These are phyloP conservation scores for Usnea hakonensis DNA, from an alignment of 495 filamentous ascomycete genomes.

Conservation along the genomic window DNA sequence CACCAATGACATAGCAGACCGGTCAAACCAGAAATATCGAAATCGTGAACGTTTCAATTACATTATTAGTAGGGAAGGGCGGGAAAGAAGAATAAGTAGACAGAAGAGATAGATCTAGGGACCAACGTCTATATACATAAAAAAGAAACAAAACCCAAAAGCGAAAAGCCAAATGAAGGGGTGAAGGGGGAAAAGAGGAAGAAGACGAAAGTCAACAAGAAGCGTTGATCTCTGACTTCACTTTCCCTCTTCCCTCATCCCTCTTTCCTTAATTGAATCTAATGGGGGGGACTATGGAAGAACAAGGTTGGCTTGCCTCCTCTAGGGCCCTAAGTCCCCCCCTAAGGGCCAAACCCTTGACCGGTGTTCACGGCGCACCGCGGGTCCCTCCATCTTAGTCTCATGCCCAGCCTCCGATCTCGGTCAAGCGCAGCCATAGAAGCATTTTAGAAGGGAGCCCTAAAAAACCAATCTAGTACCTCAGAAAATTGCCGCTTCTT, in stretches of 20 bases:
- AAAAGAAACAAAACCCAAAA: not conserved
- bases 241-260: not conserved
- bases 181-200: not conserved
- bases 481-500: not conserved
- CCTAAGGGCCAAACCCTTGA: not conserved
- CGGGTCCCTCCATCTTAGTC: not conserved
- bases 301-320: not conserved
- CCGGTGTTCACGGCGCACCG: not conserved
- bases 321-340: not conserved
- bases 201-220: not conserved
- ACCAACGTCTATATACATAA: slow-evolving; percentile 4
- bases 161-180: not conserved
- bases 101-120: not conserved
- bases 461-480: not conserved
- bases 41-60: not conserved
- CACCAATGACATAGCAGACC: not conserved
- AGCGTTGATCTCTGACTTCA: not conserved
- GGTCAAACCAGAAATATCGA: not conserved
- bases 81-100: not conserved
- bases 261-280: not conserved
- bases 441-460: not conserved
- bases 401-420: not conserved
- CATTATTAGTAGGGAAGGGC: not conserved
- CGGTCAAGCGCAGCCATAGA: slow-evolving; percentile 2
- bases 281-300: too few species aligned